Evolutionary conservation across 2,329 filamentous ascomycete genomes (phyloP), one percentile per base, ranked within the genome.

Genomic region (Calonectria hawksworthii): DNA sequence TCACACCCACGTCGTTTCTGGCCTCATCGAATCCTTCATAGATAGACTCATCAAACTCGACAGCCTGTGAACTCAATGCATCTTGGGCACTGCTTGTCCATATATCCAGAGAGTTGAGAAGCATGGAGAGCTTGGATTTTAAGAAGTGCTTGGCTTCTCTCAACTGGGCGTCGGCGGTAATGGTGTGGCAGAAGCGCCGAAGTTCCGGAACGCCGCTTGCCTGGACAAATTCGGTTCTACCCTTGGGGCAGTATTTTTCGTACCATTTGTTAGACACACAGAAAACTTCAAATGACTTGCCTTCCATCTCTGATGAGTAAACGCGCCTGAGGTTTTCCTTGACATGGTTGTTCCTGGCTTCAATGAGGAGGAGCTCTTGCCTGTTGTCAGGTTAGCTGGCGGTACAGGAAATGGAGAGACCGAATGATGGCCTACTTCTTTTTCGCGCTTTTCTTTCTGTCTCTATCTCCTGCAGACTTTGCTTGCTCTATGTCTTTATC

Each of bases 231-330:
- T 80, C 78, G 3, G 47, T 51, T 59, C 83, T 81, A 16, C 83
- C 83, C 63, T 82, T 82, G 26, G 73, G 77, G 21, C 76, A 78
- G 68, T 82, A 82, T 65, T 84, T 82, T 51, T 84, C 79, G 72
- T 85, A 86, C 56, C 77, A 77, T 16, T 74, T 81, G 72, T 85
- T 85, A 8, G 83, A 85, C 0, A 85, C 81, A 52, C 83, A 86
- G 63, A 86, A 86, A 1, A 85, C 82, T 30, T 85, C 76, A 2
- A 85, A 72, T 4, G 13, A 54, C 10, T 75, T 73, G 8, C 77
- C 75, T 2, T 79, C 30, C 61, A 78, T 73, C 38, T 82, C 77
- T 0, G 79, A 75, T 0, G 78, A 68, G 70, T 85, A 85, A 18
- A 75, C 77, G 11, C 21, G 74, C 59, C 77, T 77, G 3, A 85